Percentiles rank a stretch among this genome's conserved stretches.
These are phyloP conservation scores for Venturia nashicola DNA, from an alignment of 2,329 filamentous ascomycete species.

Conservation along the genomic window DNA sequence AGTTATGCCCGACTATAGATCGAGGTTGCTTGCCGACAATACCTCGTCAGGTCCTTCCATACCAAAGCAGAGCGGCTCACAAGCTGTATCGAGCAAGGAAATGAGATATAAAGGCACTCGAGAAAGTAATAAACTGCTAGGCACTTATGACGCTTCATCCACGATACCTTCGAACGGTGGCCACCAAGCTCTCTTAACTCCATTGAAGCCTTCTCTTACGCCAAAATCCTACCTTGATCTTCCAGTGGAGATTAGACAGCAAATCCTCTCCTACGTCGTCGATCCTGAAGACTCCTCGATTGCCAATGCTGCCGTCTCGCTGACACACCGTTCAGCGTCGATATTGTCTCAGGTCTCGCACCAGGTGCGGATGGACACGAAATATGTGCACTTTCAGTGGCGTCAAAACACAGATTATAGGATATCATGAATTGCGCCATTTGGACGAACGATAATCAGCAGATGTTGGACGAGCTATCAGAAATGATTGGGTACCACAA, in stretches of 20 bases:
- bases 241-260: neutral
- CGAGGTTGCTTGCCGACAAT: neutral
- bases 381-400: neutral
- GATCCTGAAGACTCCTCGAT: neutral
- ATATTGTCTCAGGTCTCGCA: neutral
- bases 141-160: neutral
- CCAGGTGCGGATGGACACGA: neutral
- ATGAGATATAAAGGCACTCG: neutral
- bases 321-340: neutral
- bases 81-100: neutral
- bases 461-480: neutral
- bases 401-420: neutral
- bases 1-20: neutral
- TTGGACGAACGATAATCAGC: neutral
- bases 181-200: neutral
- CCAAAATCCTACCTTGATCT: neutral
- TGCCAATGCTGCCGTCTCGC: neutral
- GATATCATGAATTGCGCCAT: neutral
- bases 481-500: neutral
- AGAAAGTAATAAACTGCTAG: neutral
- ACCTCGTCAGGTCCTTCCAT: neutral
- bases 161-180: neutral
- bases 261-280: constrained; percentile 1
- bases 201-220: neutral
- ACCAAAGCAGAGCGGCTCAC: neutral